Evolutionary conservation across 2,329 filamentous ascomycete species (phyloP).

Genomic region (Arthrinium phaeospermum): DNA sequence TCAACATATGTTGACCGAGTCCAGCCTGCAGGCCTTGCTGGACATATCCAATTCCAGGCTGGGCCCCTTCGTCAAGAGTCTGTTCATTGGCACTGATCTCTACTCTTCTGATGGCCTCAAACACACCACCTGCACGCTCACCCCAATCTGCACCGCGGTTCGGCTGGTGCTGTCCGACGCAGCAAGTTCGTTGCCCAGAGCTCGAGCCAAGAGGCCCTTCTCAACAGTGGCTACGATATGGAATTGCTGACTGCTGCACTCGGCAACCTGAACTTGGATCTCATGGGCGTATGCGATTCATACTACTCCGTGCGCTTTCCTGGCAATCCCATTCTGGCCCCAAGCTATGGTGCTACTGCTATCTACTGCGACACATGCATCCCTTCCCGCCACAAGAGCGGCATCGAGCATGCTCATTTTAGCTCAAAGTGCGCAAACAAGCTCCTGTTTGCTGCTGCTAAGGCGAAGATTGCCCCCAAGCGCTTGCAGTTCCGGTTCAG

Average conservation of each 20-base stretch:
- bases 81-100: slow-evolving; percentile 8
- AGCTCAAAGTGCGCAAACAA: slow-evolving; percentile 10
- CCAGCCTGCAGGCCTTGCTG: slow-evolving; percentile 8
- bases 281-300: slow-evolving; percentile 8
- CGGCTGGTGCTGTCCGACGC: not conserved
- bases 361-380: slow-evolving; percentile 12
- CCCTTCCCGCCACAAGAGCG: slow-evolving; percentile 12
- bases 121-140: not conserved
- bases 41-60: slow-evolving; percentile 2
- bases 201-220: not conserved
- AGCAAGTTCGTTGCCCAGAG: not conserved
- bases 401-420: not conserved
- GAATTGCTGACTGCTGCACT: not conserved
- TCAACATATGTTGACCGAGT: slow-evolving; percentile 14
- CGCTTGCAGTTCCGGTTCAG: slow-evolving; percentile 6
- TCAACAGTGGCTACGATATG: slow-evolving; percentile 14
- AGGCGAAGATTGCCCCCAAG: not conserved
- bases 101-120: not conserved
- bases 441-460: slow-evolving; percentile 3
- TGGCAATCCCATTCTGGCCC: not conserved
- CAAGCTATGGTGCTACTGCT: slow-evolving; percentile 12
- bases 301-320: slow-evolving; percentile 11
- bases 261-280: not conserved
- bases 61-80: not conserved
- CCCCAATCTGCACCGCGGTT: slow-evolving; percentile 13